phyloP scores from a whole-genome alignment of 257 asterid species.

The Petrea volubilis region DNA sequence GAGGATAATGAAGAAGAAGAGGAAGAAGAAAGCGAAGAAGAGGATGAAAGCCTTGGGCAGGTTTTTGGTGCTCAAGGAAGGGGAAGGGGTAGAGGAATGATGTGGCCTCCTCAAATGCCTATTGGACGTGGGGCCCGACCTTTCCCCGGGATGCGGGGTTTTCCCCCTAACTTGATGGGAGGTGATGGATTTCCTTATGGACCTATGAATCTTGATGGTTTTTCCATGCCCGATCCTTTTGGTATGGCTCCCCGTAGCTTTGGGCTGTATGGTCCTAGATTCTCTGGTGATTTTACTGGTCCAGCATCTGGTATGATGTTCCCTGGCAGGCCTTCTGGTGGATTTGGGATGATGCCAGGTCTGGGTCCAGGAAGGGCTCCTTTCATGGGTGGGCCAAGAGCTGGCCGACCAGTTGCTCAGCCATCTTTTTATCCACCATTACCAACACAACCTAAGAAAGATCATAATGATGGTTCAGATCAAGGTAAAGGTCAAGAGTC shows the following conservation, averaged over 20 bases:
- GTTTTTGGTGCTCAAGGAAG: constrained; percentile 60
- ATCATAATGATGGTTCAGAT: constrained; percentile 47
- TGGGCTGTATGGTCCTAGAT: constrained; percentile 81
- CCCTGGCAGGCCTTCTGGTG: constrained; percentile 75
- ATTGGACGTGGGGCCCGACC: constrained; percentile 68
- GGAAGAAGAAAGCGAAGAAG: constrained; percentile 89
- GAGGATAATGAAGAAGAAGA: constrained; percentile 94
- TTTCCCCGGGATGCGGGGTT: constrained; percentile 65
- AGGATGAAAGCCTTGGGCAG: constrained; percentile 62
- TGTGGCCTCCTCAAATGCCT: constrained; percentile 90
- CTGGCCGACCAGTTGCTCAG: constrained; percentile 43
- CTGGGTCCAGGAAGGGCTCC: constrained; percentile 87
- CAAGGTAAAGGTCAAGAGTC: constrained; percentile 52
- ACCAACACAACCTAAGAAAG: constrained; percentile 47
- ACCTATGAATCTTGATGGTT: constrained; percentile 68
- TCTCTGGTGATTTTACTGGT: constrained; percentile 71
- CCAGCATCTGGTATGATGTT: constrained; percentile 77
- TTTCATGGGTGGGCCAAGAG: constrained; percentile 58
- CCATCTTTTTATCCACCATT: constrained; percentile 41
- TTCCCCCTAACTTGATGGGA: constrained; percentile 79
- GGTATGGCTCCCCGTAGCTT: constrained; percentile 83
- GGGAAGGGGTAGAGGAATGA: constrained; percentile 89
- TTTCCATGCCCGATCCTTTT: constrained; percentile 70
- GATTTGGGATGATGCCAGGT: constrained; percentile 87
- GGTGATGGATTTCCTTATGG: constrained; percentile 77